These are phyloP conservation scores for Chalaropsis thielavioides DNA, from an alignment of 2,329 filamentous ascomycete species.

Conservation along the genomic window DNA sequence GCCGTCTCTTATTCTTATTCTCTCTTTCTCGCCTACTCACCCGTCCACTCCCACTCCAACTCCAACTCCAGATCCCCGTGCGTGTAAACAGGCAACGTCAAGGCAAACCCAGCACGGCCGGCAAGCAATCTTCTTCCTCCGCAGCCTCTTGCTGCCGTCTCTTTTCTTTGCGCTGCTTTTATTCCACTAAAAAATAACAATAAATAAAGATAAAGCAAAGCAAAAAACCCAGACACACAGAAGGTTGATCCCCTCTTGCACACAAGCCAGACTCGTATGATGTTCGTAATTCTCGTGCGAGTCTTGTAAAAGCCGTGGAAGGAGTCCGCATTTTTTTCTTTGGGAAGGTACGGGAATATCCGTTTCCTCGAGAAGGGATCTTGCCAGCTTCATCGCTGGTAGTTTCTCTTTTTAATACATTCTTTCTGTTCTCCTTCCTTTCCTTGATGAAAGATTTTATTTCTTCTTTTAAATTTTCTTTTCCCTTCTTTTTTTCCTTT, in stretches of 20 bases:
- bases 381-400: not conserved
- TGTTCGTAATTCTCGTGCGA: slow-evolving; percentile 8
- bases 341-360: not conserved
- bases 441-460: not conserved
- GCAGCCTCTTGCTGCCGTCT: not conserved
- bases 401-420: not conserved
- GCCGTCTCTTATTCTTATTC: not conserved
- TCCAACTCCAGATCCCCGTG: not conserved
- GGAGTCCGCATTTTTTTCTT: slow-evolving; percentile 1
- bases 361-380: not conserved
- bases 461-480: not conserved
- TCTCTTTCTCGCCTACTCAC: not conserved
- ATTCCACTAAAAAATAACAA: not conserved
- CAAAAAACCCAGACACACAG: not conserved
- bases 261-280: slow-evolving; percentile 1
- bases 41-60: not conserved
- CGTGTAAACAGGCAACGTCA: not conserved
- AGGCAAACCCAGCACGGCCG: not conserved
- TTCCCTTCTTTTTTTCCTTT: not conserved
- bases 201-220: not conserved
- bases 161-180: not conserved
- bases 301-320: slow-evolving; percentile 4
- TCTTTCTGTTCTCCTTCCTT: not conserved
- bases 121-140: not conserved
- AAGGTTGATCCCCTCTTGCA: not conserved